A percentile compares a stretch with the other conserved stretches of the same genome.
Evolutionary conservation across 73 alveolate genomes (phyloP).

Genomic region (Uronychia binucleata): DNA sequence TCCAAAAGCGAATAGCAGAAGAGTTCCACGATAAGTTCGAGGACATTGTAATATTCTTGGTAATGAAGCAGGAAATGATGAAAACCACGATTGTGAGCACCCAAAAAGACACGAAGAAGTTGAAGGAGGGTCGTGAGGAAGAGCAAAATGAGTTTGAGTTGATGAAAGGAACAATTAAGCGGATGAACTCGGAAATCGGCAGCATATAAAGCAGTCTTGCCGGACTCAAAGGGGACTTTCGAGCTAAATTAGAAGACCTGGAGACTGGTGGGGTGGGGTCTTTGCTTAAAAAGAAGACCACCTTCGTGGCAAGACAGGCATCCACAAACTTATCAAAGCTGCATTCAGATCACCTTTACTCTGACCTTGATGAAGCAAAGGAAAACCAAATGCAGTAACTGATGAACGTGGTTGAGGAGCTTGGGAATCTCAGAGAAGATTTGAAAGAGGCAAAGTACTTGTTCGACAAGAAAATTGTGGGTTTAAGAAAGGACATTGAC

Average conservation of each 20-base stretch:
- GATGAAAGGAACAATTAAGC: neutral
- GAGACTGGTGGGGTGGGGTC: too few relatives aligned
- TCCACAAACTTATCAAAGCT: too few relatives aligned
- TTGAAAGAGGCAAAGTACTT: neutral
- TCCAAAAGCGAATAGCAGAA: neutral
- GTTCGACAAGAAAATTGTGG: neutral
- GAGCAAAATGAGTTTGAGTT: neutral
- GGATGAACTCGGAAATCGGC: neutral
- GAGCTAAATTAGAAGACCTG: too few relatives aligned
- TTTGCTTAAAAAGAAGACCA: too few relatives aligned
- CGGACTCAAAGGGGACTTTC: too few relatives aligned
- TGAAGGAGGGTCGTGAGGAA: neutral
- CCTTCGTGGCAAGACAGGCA: too few relatives aligned
- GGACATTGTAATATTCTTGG: neutral
- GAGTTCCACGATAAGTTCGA: neutral
- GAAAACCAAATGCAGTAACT: neutral
- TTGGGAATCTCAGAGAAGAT: neutral
- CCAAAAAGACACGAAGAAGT: neutral
- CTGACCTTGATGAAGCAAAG: neutral
- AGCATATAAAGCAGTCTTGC: neutral
- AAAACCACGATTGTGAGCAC: neutral
- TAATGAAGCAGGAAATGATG: neutral
- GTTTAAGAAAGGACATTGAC: neutral
- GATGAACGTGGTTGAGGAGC: neutral
- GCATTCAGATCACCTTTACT: too few relatives aligned